These are phyloP conservation scores for Eucalyptus grandis DNA, from an alignment of 345 rosid species.

Conservation along the genomic window DNA sequence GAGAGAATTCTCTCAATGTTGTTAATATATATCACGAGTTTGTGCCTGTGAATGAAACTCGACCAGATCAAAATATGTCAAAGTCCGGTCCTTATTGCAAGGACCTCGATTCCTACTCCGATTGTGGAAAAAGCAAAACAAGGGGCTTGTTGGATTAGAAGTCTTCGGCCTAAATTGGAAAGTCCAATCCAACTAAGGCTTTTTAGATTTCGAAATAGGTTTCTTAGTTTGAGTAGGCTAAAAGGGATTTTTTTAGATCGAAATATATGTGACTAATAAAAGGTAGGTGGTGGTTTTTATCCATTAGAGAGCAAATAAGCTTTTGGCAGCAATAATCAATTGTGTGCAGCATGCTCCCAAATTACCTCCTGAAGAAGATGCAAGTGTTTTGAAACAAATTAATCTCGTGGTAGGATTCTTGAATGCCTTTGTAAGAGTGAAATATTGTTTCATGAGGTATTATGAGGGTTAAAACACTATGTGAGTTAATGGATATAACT, in stretches of 20 bases:
- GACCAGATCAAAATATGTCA: not conserved
- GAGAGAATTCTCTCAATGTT: not conserved
- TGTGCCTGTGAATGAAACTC: not conserved
- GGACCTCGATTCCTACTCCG: not conserved
- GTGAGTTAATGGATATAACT: not conserved
- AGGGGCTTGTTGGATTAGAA: not conserved
- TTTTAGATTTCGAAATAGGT: too few relatives aligned
- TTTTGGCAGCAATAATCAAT: not conserved
- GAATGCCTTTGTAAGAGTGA: not conserved
- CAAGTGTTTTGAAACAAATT: not conserved
- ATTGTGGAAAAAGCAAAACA: not conserved
- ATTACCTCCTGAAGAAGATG: not conserved
- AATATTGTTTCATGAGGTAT: not conserved
- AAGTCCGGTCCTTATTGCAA: not conserved
- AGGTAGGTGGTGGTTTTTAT: not conserved
- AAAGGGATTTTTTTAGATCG: not conserved
- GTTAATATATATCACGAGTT: not conserved
- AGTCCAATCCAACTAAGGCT: too few relatives aligned
- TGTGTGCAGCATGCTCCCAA: not conserved
- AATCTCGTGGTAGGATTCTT: not conserved
- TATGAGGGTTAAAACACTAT: not conserved
- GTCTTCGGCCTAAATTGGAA: too few relatives aligned
- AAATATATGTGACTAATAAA: not conserved
- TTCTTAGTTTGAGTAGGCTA: not conserved
- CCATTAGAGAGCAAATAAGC: too few relatives aligned